Percentiles rank a stretch among this genome's conserved stretches.
These are phyloP conservation scores for Earliella scabrosa DNA, from an alignment of 1,284 basidiomycete species.

Conservation along the genomic window DNA sequence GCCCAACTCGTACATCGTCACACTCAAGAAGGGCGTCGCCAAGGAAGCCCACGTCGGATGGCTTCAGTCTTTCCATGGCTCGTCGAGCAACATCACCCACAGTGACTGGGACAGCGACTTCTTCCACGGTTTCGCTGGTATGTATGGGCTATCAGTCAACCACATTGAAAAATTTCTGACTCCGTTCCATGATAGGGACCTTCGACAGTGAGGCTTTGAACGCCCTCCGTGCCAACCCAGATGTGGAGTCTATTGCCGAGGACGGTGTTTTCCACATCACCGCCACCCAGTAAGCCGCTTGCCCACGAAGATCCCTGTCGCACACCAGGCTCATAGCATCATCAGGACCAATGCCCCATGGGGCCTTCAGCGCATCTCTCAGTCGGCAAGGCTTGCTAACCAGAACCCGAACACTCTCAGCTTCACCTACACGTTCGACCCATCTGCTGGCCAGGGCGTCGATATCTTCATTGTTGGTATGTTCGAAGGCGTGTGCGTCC, in stretches of 20 bases:
- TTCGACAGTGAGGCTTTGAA: slow-evolving; percentile 9
- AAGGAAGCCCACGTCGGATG: slow-evolving; percentile 33
- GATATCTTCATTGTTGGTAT: slow-evolving; percentile 18
- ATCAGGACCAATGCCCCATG: slow-evolving; percentile 13
- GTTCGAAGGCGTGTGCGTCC: too few relatives aligned
- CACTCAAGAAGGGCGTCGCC: slow-evolving; percentile 57
- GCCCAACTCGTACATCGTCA: slow-evolving; percentile 55
- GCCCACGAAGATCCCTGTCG: not conserved
- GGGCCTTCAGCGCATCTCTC: slow-evolving; percentile 14
- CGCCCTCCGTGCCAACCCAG: slow-evolving; percentile 6
- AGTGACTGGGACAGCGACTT: slow-evolving; percentile 39
- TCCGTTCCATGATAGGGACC: slow-evolving; percentile 9
- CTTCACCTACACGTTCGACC: slow-evolving; percentile 12
- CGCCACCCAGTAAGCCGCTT: not conserved
- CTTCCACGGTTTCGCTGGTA: slow-evolving; percentile 67
- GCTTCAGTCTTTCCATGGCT: slow-evolving; percentile 41
- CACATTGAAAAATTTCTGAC: too few relatives aligned
- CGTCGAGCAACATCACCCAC: slow-evolving; percentile 37
- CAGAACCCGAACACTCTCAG: slow-evolving; percentile 5
- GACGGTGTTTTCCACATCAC: slow-evolving; percentile 1
- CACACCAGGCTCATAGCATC: not conserved
- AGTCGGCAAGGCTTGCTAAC: not conserved
- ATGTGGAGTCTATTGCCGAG: slow-evolving; percentile 11
- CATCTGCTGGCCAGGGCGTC: slow-evolving; percentile 8
- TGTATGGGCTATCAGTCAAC: slow-evolving; percentile 12